phyloP scores from a whole-genome alignment of 495 filamentous ascomycete species.

The Penicillium arizonense region DNA sequence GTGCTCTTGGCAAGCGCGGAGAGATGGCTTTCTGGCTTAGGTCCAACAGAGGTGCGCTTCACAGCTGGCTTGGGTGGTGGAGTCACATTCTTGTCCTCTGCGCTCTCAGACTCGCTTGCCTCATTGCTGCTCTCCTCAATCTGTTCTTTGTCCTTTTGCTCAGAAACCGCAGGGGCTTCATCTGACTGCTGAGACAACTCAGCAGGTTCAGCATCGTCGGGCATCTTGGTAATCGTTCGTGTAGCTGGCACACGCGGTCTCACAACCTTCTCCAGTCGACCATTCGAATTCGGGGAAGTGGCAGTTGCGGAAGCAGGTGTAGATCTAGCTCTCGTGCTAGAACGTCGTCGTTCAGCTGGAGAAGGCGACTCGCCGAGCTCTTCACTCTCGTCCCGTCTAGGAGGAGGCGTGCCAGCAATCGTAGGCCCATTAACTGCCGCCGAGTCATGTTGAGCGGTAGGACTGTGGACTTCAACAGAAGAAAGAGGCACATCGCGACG shows the following conservation, averaged over 20 bases:
- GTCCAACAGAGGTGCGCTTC: background rate
- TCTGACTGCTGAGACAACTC: background rate
- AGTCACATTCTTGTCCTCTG: background rate
- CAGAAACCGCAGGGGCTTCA: background rate
- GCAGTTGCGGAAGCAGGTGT: background rate
- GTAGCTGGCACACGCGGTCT: background rate
- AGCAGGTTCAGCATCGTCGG: background rate
- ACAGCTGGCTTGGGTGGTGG: background rate
- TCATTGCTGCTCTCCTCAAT: no score
- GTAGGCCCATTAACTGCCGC: background rate
- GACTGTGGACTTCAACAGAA: conserved; percentile 18
- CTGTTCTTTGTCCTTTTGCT: no score
- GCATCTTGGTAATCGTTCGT: conserved; percentile 1
- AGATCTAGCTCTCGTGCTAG: background rate
- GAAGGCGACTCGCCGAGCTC: conserved; percentile 28
- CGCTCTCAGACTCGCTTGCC: no score
- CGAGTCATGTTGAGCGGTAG: background rate
- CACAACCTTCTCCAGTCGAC: background rate
- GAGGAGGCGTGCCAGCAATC: conserved; percentile 4
- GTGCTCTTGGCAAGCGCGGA: background rate
- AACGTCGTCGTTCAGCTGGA: background rate
- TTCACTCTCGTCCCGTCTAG: conserved; percentile 19
- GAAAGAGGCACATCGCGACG: conserved; percentile 19
- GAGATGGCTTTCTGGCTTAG: background rate
- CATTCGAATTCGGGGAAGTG: background rate